A percentile compares a stretch with the other conserved stretches of the same genome.
phyloP scores from a whole-genome alignment of 1,284 basidiomycete genomes.

The Ustilago shanxiensis region DNA sequence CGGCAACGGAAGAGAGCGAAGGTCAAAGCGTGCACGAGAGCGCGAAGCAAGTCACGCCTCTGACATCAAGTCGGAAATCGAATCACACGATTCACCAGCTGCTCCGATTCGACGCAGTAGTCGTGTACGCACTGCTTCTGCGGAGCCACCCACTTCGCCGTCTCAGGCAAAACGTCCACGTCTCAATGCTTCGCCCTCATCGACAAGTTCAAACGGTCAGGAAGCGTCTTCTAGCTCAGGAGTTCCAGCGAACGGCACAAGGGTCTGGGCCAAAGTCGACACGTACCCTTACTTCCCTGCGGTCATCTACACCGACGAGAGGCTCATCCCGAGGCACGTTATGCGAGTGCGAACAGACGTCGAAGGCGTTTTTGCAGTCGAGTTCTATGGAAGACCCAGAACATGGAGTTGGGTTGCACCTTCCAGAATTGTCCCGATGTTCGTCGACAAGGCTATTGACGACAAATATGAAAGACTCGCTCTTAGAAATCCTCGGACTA shows the following conservation, averaged over 20 bases:
- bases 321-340: constrained; percentile 5
- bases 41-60: constrained; percentile 15
- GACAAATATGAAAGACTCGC: constrained; percentile 30
- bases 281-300: constrained; percentile 38
- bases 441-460: constrained; percentile 21
- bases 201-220: background rate
- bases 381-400: constrained; percentile 29
- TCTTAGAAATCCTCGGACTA: constrained; percentile 19
- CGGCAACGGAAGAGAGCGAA: background rate
- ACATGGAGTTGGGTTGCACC: constrained; percentile 28
- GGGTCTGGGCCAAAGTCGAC: constrained; percentile 52
- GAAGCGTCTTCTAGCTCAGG: background rate
- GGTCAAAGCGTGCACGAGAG: constrained; percentile 17
- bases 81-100: background rate
- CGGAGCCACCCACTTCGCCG: constrained; percentile 17
- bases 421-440: constrained; percentile 11
- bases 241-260: constrained; percentile 22
- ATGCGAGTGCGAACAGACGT: background rate
- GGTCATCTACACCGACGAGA: constrained; percentile 11
- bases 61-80: background rate
- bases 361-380: constrained; percentile 19
- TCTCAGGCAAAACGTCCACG: constrained; percentile 14
- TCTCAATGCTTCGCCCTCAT: background rate
- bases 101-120: constrained; percentile 21
- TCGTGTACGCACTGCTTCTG: constrained; percentile 13